Percentiles rank a stretch among this genome's conserved stretches.
Conservation (phyloP, 2,329 filamentous ascomycete species). For the Aspergillus sp. region DNA sequence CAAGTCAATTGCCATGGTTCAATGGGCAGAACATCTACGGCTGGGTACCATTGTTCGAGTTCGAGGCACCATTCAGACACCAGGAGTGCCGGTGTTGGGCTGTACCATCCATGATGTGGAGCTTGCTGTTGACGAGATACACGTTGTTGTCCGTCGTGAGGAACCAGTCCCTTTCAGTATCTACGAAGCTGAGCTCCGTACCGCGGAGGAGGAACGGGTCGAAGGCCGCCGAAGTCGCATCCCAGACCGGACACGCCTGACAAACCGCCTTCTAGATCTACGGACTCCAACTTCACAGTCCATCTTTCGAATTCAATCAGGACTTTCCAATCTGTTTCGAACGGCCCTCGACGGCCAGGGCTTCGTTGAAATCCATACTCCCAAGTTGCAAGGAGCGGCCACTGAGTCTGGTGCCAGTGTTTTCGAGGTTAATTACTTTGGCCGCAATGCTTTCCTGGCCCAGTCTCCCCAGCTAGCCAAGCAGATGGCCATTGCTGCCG, state of each 20-base stretch:
- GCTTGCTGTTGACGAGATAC: slow-evolving; percentile 62
- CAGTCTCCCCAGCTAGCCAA: slow-evolving; percentile 91
- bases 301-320: slow-evolving; percentile 81
- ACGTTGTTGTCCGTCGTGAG: slow-evolving; percentile 57
- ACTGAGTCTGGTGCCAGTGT: slow-evolving; percentile 90
- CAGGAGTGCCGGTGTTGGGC: slow-evolving; percentile 69
- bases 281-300: slow-evolving; percentile 81
- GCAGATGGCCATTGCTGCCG: slow-evolving; percentile 85
- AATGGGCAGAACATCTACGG: slow-evolving; percentile 80
- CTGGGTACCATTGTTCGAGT: slow-evolving; percentile 75
- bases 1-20: slow-evolving; percentile 70
- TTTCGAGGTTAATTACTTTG: slow-evolving; percentile 90
- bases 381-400: slow-evolving; percentile 83
- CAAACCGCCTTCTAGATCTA: slow-evolving; percentile 77
- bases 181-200: slow-evolving; percentile 62
- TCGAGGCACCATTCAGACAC: slow-evolving; percentile 66
- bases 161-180: slow-evolving; percentile 65
- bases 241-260: slow-evolving; percentile 67
- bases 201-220: slow-evolving; percentile 51
- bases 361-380: slow-evolving; percentile 91
- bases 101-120: slow-evolving; percentile 73
- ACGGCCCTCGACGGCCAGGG: slow-evolving; percentile 66
- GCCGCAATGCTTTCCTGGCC: slow-evolving; percentile 77
- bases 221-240: slow-evolving; percentile 58
- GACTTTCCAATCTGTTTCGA: slow-evolving; percentile 75